Base-by-base conservation (phyloP, 768 basidiomycete genomes). In the Termitomyces sp. region DNA sequence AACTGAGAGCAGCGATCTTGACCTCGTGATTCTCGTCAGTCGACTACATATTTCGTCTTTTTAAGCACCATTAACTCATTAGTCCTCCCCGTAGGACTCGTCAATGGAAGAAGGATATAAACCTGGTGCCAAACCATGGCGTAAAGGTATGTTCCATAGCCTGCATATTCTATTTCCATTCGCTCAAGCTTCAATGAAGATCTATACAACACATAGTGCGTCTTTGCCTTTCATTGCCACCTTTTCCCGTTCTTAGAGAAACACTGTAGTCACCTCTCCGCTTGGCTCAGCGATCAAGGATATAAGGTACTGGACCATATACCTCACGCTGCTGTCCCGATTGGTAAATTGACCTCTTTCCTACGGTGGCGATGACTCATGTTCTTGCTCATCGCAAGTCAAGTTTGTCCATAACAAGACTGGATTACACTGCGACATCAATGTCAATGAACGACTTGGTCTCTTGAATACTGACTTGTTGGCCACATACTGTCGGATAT, bases 361-460 rank as follows among this genome's bases (percentile, higher is more conserved):
- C 15, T 31, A 24, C 15, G 20, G 15, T 24, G 6, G 5, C 20
- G 22, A 26, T 53, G 20, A 31, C 16, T 58, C 16, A 58, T 13
- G 4, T 20, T 41, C 18, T 49, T 57, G 8, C 9, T 22, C n/a
- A 33, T 24, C 39, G 9, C n/a, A 6, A 86, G 85, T 86, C 31
- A 82, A 80, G 62, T 81, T 81, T 59, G 63, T 48, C n/a, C 81
- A 85, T 60, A 72, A 68, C 0, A n/a, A 9, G 2, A 78, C 77
- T 0, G 65, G 67, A 16, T 58, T 83, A 22, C 55, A 73, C 0
- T 77, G 81, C 58, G 86, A 87, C 60, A 69, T 88, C 61, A 85
- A 85, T 63, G 73, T 85, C 56, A 89, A 90, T 64, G 78, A 84
- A 29, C 81, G 78, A 6, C 73, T 87, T 1, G 87, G 86, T 1